Evolutionary conservation across 169 alveolate genomes (phyloP).

Genomic region (Cryptosporidium ryanae): DNA sequence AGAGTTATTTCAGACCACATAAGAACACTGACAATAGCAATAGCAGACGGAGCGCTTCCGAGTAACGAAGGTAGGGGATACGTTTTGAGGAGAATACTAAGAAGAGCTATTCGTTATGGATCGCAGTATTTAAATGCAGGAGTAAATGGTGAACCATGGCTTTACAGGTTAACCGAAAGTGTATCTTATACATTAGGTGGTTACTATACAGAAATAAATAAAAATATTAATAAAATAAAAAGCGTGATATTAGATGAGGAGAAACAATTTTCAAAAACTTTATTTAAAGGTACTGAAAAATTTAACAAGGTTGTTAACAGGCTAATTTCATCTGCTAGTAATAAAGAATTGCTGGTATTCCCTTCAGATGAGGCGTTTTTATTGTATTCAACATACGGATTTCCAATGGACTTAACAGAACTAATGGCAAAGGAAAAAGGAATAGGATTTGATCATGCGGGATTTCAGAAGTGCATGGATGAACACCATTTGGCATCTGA

Average conservation of each 20-base stretch:
- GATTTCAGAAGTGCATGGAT: conserved; percentile 84
- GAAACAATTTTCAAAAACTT: conserved; percentile 85
- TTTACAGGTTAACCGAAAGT: conserved; percentile 86
- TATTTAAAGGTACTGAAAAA: conserved; percentile 87
- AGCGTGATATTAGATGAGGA: conserved; percentile 86
- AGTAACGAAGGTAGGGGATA: conserved; percentile 92
- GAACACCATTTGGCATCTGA: conserved; percentile 86
- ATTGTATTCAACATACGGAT: conserved; percentile 92
- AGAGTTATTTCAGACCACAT: conserved; percentile 94
- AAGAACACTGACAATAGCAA: conserved; percentile 91
- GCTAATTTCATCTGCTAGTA: background rate
- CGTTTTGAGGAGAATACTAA: conserved; percentile 91
- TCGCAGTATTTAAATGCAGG: conserved; percentile 81
- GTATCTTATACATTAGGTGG: conserved; percentile 86
- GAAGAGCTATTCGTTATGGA: conserved; percentile 92
- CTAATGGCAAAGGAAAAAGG: conserved; percentile 91
- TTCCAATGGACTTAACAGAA: conserved; percentile 92
- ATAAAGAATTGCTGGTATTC: conserved; percentile 66
- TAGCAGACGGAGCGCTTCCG: conserved; percentile 93
- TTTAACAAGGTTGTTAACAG: conserved; percentile 77
- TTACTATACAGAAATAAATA: conserved; percentile 86
- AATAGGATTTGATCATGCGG: conserved; percentile 84
- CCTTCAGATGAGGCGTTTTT: conserved; percentile 88
- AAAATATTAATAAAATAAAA: conserved; percentile 84
- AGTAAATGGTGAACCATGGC: conserved; percentile 83